phyloP scores from a whole-genome alignment of 805 yeast genomes.

The Lipomyces kockii region DNA sequence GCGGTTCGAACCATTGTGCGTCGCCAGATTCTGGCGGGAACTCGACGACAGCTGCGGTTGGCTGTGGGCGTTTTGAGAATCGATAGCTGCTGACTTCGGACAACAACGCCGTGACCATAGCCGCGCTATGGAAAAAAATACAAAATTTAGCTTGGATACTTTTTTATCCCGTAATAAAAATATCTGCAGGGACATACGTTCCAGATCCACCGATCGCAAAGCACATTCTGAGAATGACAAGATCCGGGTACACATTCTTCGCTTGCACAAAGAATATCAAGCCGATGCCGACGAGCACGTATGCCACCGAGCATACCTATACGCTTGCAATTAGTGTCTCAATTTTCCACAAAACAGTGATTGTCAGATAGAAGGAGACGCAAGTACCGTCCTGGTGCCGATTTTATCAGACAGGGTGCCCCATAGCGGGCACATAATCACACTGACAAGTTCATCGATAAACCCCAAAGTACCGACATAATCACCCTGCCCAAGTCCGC shows the following conservation, averaged over 20 bases:
- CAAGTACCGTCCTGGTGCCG: constrained; percentile 58
- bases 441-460: constrained; percentile 62
- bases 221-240: constrained; percentile 56
- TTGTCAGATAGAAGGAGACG: neutral
- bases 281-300: constrained; percentile 54
- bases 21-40: neutral
- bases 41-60: neutral
- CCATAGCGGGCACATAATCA: constrained; percentile 60
- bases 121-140: constrained; percentile 46
- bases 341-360: neutral
- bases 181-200: constrained; percentile 25
- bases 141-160: neutral
- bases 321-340: neutral
- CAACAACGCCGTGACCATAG: constrained; percentile 65
- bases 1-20: neutral
- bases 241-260: constrained; percentile 53
- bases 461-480: constrained; percentile 57
- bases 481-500: constrained; percentile 45
- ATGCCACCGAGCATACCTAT: constrained; percentile 50
- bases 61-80: neutral
- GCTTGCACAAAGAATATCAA: constrained; percentile 57
- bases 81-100: constrained; percentile 48
- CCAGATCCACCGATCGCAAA: constrained; percentile 66
- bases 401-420: constrained; percentile 67
- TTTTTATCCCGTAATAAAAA: neutral